Evolutionary conservation across 345 rosid species (phyloP).

Genomic region (Xanthoceras sorbifolium): DNA sequence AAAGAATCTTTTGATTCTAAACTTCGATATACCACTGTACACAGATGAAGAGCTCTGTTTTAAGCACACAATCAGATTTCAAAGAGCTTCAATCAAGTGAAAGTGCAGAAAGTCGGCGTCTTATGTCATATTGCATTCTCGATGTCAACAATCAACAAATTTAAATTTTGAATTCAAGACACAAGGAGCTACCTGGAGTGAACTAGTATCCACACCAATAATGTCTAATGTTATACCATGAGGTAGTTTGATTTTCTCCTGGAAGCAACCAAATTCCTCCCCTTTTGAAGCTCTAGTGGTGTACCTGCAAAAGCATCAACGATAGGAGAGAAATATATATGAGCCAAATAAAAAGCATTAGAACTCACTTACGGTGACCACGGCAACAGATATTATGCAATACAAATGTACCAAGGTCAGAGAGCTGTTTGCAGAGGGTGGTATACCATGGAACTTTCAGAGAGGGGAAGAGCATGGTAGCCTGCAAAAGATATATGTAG

Average conservation of each 20-base stretch:
- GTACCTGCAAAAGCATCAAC: constrained; percentile 50
- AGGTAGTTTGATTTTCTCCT: constrained; percentile 43
- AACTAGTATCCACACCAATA: constrained; percentile 45
- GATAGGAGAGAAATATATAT: constrained; percentile 7
- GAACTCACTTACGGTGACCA: constrained; percentile 1
- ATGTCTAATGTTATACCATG: constrained; percentile 49
- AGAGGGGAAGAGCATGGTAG: constrained; percentile 38
- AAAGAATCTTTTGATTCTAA: neutral
- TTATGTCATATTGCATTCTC: neutral
- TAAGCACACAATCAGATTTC: neutral
- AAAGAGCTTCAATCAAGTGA: neutral
- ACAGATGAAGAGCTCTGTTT: neutral
- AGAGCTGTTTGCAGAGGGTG: constrained; percentile 15
- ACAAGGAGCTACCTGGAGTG: constrained; percentile 38
- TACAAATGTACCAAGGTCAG: constrained; percentile 23
- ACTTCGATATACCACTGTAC: neutral
- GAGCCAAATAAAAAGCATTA: neutral
- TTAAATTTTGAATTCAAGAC: neutral
- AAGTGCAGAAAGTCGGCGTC: neutral
- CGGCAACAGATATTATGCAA: neutral
- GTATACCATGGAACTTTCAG: constrained; percentile 67
- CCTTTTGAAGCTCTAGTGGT: constrained; percentile 41
- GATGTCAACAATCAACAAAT: neutral
- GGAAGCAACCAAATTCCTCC: constrained; percentile 35
- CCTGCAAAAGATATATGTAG: constrained; percentile 50